Base-by-base conservation (phyloP, 1,284 basidiomycete genomes). In the Acaromyces ingoldii region DNA sequence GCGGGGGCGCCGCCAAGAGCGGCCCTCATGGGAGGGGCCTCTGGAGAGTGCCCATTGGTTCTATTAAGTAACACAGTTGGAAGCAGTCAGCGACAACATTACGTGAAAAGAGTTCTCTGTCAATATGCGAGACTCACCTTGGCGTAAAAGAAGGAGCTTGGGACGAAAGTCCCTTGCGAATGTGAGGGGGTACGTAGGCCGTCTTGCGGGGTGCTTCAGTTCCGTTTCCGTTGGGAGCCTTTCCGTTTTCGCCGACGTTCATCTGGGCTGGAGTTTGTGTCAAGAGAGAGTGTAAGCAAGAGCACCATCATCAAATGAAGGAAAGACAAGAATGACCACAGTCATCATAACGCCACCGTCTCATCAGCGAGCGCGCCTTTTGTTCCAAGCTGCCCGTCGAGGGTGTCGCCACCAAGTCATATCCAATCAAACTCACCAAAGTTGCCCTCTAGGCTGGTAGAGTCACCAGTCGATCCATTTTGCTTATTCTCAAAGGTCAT, bases 171-270 rank as follows among this genome's bases (percentile, higher is more conserved):
- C 81, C 77, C 78, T 80, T 82, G 80, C 87, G 85, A 82, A 89
- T 77, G 80, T 93, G 90, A 76, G 91, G 91, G 69, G 91, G 91
- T 67, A 95, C 87, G 80, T 95, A 95, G 65, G 90, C 84, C 74
- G 87, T 84, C 81, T 85, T 86, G 65, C 51, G 78, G 81, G n/a
- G n/a, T n/a, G n/a, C n/a, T n/a, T n/a, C n/a, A 22, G n/a, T 15
- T 31, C 30, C 25, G n/a, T 15, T 26, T 13, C 46, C 42, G n/a
- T 45, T 34, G 19, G 19, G 13, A 6, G 24, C 13, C 17, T 41
- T 34, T 21, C 29, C 24, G 6, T 51, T 25, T 31, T 6, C 13
- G 15, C 13, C 31, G 29, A 22, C 19, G 22, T 38, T 51, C 34
- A 36, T 25, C 3, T 24, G 33, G 36, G 33, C 24, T 15, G 7